Evolutionary conservation across 2,329 filamentous ascomycete genomes (phyloP), one percentile per base, ranked within the genome.

Genomic region (Ascochyta fabae): DNA sequence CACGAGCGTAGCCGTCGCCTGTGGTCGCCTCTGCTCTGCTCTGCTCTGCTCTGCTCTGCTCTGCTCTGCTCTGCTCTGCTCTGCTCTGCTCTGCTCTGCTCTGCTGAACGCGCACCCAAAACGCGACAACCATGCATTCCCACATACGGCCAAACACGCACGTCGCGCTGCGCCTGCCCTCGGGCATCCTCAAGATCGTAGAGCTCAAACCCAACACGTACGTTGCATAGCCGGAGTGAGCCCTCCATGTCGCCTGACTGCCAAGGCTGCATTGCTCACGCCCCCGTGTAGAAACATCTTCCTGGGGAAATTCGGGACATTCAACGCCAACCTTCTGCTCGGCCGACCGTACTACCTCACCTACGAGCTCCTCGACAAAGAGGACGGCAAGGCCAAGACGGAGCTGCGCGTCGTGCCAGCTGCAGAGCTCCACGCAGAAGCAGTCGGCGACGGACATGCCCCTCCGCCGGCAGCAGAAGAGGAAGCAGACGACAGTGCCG

Each of bases 311-410:
- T 96, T 95, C 74, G 95, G 95, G 61, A 86, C 87, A 2, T 97
- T 99, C 72, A 89, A 91, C 15, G 87, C 91, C 48, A 97, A 98
- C 72, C 84, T 95, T 29, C 86, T 99, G 41, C 85, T 99, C 60
- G 89, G 92, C n/a, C 88, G 95, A 7, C 95, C 95, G 0, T 96
- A 91, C 73, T 86, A 96, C 78, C 81, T 96, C 57, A 98, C 93
- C 0, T 99, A 92, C 77, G 94, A 98, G 75, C 83, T 98, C 2
- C 84, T 89, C 60, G 92, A 96, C 67, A 86, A 81, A 24, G 82
- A 87, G 4, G 69, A 77, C 35, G 83, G 83, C 58, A 86, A 89
- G 62, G 80, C 80, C 60, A 89, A 88, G 62, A 85, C 86, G 42
- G 82, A 86, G 13, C 78, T 98, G 50, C 90, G 92, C 31, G 82